Base-by-base conservation (phyloP, 805 yeast species). In the Schizosaccharomyces osmophilus region DNA sequence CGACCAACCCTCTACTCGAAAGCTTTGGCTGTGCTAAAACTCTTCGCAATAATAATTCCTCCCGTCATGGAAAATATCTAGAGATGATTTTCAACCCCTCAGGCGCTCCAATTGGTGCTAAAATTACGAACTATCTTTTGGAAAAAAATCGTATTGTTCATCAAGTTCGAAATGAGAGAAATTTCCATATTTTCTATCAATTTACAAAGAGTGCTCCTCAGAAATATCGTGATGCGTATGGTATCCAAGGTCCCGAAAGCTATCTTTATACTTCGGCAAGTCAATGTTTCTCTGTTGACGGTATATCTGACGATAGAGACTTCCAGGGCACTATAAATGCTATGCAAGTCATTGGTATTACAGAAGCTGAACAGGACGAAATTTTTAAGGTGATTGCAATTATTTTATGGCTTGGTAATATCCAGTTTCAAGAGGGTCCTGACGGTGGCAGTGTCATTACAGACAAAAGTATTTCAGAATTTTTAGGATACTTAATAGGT, bases 61-160 rank as follows among this genome's bases (percentile, higher is more conserved):
- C 95, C 9, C 79, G 96, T 68, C 95, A 87, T 72, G 96, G 96
- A 59, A 87, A 87, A 72, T 93, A 93, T 72, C 76, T 93, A 58
- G 97, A 93, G 72, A 93, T 93, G 65, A 82, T 81, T 67, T 93
- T 93, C 76, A 85, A 87, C 70, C 74, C 78, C 24, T 80, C 78
- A 67, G 85, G 82, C 68, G 95, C 86, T 70, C 98, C 98, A 3
- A 83, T 87, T 54, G 87, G 95, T 55, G 98, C 96, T 59, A 90
- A 88, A 70, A 93, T 93, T 70, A 93, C 97, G 62, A 93, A 93
- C 72, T 93, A 93, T 70, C 73, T 93, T 64, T 76, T 93, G 65
- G 99, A 93, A 69, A 93, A 93, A 70, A 95, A 87, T 73, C 80
- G 99, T 72, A 97, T 93, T 41, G 98, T 93, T n/a, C 83, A 90